phyloP scores from a whole-genome alignment of 805 yeast genomes.

The Zygosaccharomyces rouxii region DNA sequence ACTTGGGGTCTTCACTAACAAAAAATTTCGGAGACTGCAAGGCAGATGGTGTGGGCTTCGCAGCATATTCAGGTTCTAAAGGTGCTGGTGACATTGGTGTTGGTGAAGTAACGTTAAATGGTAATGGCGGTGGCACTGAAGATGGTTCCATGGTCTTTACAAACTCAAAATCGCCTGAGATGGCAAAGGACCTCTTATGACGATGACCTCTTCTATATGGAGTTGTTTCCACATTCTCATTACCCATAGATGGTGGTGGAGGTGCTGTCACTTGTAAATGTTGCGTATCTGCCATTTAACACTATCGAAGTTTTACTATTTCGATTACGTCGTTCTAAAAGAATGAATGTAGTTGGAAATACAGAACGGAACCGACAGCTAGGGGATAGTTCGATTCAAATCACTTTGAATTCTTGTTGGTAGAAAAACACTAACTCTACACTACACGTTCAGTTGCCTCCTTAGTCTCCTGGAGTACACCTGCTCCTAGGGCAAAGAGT shows the following conservation, averaged over 20 bases:
- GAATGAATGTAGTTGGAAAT: conserved; percentile 17
- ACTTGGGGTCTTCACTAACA: conserved; percentile 32
- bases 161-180: conserved; percentile 77
- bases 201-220: conserved; percentile 56
- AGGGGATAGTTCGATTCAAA: background rate
- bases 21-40: conserved; percentile 26
- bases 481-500: background rate
- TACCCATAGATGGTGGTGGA: background rate
- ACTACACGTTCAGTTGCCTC: background rate
- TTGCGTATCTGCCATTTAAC: conserved; percentile 20
- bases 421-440: background rate
- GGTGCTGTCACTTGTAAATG: conserved; percentile 13
- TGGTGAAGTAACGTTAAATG: conserved; percentile 19
- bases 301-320: no score
- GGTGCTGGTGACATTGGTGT: conserved; percentile 8
- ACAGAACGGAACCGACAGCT: no score
- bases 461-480: conserved; percentile 1
- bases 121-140: conserved; percentile 15
- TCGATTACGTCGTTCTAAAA: conserved; percentile 1
- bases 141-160: conserved; percentile 26
- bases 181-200: conserved; percentile 83
- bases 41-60: background rate
- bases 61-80: background rate
- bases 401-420: background rate
- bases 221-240: conserved; percentile 15